Evolutionary conservation across 1,284 basidiomycete species (phyloP).

Genomic region (Cutaneotrichosporon curvatum): DNA sequence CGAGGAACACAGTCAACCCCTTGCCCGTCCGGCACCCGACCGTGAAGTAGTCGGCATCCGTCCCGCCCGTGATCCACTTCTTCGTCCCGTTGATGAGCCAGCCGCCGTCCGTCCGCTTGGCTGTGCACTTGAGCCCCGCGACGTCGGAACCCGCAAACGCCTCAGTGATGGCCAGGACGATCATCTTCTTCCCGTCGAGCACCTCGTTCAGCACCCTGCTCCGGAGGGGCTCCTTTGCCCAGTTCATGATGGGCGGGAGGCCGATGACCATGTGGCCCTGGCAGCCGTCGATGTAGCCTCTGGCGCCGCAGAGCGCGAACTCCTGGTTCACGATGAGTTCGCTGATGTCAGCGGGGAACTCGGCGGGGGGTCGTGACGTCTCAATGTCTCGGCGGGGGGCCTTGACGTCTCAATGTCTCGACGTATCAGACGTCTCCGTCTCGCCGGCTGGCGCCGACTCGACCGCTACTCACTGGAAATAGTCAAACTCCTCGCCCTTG

Average conservation of each 20-base stretch:
- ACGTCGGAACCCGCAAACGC: constrained; percentile 91
- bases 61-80: constrained; percentile 87
- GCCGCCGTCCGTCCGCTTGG: constrained; percentile 64
- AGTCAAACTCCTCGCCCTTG: constrained; percentile 79
- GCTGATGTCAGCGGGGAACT: too few relatives aligned
- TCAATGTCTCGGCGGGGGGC: too few relatives aligned
- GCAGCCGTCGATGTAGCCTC: constrained; percentile 55
- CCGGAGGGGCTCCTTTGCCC: constrained; percentile 54
- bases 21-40: constrained; percentile 50
- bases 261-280: constrained; percentile 26
- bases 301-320: constrained; percentile 66
- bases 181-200: constrained; percentile 63
- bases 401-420: too few relatives aligned
- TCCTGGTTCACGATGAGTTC: constrained; percentile 85
- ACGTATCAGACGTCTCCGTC: too few relatives aligned
- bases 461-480: constrained; percentile 52
- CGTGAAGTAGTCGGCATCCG: constrained; percentile 45
- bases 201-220: constrained; percentile 69
- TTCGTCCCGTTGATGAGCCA: constrained; percentile 81
- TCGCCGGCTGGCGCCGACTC: background rate
- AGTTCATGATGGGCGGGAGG: constrained; percentile 56
- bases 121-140: constrained; percentile 71
- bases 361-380: too few relatives aligned
- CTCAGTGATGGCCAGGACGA: constrained; percentile 76
- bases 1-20: constrained; percentile 77